These are phyloP conservation scores for Fusarium sp. DNA, from an alignment of 2,329 filamentous ascomycete genomes.

Conservation along the genomic window DNA sequence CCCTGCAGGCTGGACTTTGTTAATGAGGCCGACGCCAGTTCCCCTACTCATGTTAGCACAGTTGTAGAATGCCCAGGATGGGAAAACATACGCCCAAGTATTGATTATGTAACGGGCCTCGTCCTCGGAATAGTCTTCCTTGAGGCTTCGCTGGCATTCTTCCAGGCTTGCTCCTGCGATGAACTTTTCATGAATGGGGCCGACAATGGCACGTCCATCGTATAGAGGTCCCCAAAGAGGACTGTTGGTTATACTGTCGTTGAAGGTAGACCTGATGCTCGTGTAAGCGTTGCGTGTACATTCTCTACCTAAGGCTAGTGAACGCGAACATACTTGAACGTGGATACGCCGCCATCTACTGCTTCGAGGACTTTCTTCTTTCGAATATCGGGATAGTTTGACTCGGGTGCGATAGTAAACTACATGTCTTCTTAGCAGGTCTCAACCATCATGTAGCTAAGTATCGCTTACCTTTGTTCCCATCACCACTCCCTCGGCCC, in stretches of 20 bases:
- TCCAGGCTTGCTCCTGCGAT: slow-evolving; percentile 57
- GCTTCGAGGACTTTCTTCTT: slow-evolving; percentile 59
- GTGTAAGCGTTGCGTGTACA: neutral
- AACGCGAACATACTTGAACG: slow-evolving; percentile 57
- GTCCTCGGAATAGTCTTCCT: slow-evolving; percentile 54
- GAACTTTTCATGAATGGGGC: slow-evolving; percentile 57
- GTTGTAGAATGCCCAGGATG: neutral
- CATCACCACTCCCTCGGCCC: slow-evolving; percentile 60
- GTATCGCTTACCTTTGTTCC: slow-evolving; percentile 56
- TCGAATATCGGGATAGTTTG: slow-evolving; percentile 56
- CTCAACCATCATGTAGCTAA: neutral
- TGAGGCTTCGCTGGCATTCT: slow-evolving; percentile 57
- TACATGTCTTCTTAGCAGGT: slow-evolving; percentile 43
- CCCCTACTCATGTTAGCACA: slow-evolving; percentile 50
- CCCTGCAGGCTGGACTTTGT: slow-evolving; percentile 55
- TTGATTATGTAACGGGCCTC: slow-evolving; percentile 51
- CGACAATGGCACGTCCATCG: slow-evolving; percentile 60
- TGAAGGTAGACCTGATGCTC: slow-evolving; percentile 54
- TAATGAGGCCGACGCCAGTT: slow-evolving; percentile 61
- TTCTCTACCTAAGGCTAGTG: neutral
- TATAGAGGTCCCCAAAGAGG: slow-evolving; percentile 59
- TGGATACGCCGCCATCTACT: slow-evolving; percentile 60
- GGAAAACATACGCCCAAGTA: slow-evolving; percentile 56
- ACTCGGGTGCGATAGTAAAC: slow-evolving; percentile 62
- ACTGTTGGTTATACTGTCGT: slow-evolving; percentile 57